Percentiles rank a stretch among this genome's conserved stretches.
phyloP scores from a whole-genome alignment of 1,284 basidiomycete species.

The Fomitopsis schrenkii region DNA sequence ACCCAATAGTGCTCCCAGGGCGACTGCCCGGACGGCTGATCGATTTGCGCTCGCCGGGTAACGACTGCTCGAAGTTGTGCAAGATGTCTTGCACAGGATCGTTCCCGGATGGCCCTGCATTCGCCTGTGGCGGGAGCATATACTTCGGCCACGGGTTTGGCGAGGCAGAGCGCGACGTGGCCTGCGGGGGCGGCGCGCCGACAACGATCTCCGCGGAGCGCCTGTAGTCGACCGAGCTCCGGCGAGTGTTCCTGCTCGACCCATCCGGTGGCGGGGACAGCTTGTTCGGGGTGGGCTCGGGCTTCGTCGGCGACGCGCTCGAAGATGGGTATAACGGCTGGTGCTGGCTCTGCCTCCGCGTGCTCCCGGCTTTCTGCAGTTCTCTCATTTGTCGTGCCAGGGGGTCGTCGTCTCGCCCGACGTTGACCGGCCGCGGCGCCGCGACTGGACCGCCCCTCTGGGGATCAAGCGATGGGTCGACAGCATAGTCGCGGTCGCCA shows the following conservation, averaged over 20 bases:
- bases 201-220: constrained; percentile 70
- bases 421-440: constrained; percentile 12
- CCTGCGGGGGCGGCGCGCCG: constrained; percentile 56
- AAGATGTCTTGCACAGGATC: constrained; percentile 70
- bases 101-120: constrained; percentile 34
- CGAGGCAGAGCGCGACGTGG: constrained; percentile 64
- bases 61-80: constrained; percentile 75
- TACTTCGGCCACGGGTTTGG: constrained; percentile 70
- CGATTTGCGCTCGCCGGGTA: constrained; percentile 81
- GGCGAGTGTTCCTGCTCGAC: constrained; percentile 10
- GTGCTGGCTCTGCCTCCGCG: constrained; percentile 46
- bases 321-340: constrained; percentile 39
- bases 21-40: constrained; percentile 38
- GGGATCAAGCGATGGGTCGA: constrained; percentile 60
- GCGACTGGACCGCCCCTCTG: constrained; percentile 10
- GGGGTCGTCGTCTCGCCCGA: constrained; percentile 53
- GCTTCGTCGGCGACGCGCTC: constrained; percentile 15
- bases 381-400: constrained; percentile 50
- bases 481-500: constrained; percentile 60
- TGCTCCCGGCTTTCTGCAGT: constrained; percentile 33
- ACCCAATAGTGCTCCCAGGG: constrained; percentile 17
- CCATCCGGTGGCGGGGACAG: constrained; percentile 22
- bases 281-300: constrained; percentile 11
- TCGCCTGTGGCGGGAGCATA: constrained; percentile 61
- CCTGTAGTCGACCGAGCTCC: constrained; percentile 47